These are phyloP conservation scores for Globisporangium irregulare DNA, from an alignment of 352 stramenopile genomes.

Conservation along the genomic window DNA sequence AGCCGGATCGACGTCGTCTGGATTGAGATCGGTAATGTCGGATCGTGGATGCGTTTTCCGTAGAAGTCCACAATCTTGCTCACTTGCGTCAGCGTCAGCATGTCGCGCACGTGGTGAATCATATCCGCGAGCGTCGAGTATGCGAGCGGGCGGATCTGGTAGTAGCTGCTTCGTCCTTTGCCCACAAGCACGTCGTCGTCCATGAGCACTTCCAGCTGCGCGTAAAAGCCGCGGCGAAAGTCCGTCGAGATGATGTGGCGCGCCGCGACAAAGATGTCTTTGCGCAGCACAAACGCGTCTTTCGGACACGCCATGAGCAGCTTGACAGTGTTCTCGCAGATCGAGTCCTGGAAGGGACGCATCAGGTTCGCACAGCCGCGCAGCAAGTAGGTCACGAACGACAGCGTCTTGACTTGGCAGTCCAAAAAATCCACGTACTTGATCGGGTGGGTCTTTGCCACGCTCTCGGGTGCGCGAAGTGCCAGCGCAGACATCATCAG, in stretches of 20 bases:
- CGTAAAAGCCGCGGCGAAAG: constrained; percentile 96
- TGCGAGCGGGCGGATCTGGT: constrained; percentile 92
- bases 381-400: constrained; percentile 97
- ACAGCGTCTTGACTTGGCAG: constrained; percentile 97
- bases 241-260: constrained; percentile 97
- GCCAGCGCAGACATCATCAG: constrained; percentile 96
- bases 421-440: constrained; percentile 91
- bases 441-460: constrained; percentile 52
- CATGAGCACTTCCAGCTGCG: constrained; percentile 94
- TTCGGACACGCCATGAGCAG: constrained; percentile 94
- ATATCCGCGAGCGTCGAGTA: constrained; percentile 98
- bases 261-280: constrained; percentile 96
- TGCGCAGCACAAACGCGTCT: constrained; percentile 92
- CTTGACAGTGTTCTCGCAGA: constrained; percentile 93
- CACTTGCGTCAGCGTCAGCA: constrained; percentile 94
- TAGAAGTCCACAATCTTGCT: constrained; percentile 94
- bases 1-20: constrained; percentile 96
- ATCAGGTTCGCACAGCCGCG: constrained; percentile 91
- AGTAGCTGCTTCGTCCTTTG: constrained; percentile 73
- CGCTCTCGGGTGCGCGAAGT: constrained; percentile 69
- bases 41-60: constrained; percentile 90
- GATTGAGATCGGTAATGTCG: constrained; percentile 93
- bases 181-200: constrained; percentile 95
- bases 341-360: constrained; percentile 93
- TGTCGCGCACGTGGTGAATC: constrained; percentile 95